Base-by-base conservation (phyloP, 352 stramenopile genomes). In the Pythium dissimile region DNA sequence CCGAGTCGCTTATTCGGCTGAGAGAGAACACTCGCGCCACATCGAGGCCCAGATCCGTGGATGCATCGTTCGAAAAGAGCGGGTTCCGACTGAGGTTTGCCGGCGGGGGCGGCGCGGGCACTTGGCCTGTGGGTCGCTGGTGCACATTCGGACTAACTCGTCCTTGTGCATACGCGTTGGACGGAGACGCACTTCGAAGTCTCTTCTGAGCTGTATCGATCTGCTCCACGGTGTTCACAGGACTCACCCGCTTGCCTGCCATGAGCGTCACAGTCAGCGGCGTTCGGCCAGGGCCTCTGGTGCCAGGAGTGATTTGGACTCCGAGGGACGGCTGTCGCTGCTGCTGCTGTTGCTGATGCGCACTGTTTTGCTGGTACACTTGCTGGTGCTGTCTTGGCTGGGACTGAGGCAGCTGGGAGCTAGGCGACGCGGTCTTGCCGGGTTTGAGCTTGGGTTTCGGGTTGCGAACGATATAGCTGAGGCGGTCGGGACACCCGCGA, bases 391-490 rank as follows among this genome's bases (percentile, higher is more conserved):
- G 39, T 43, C 37, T 20, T 49, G 43, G 45, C 1, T 44, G 41
- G 20, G 18, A 32, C 38, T 45, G 42, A 7, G 24, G 20, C 8
- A 41, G 38, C 24, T n/a, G n/a, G n/a, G n/a, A n/a, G n/a, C n/a
- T n/a, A n/a, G n/a, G n/a, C n/a, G n/a, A n/a, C n/a, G n/a, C n/a
- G 54, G 34, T 23, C 20, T 20, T 48, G 20, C 12, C 23, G 34
- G 28, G 4, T 21, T 28, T 45, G 50, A 2, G 24, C 48, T 69
- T 72, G 23, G 68, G 62, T 46, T 80, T 76, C 15, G 71, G 69
- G 3, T 67, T 52, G 20, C 78, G 74, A 44, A 74, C 72, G 50
- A 91, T 91, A 34, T 72, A 70, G 28, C 69, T 81, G n/a, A 91
- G 66, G 4, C 68, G 48, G 11, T 66, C 76, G 0, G 81, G 81